These are phyloP conservation scores for Myxozyma vanderwaltii DNA, from an alignment of 805 yeast species.

Conservation along the genomic window DNA sequence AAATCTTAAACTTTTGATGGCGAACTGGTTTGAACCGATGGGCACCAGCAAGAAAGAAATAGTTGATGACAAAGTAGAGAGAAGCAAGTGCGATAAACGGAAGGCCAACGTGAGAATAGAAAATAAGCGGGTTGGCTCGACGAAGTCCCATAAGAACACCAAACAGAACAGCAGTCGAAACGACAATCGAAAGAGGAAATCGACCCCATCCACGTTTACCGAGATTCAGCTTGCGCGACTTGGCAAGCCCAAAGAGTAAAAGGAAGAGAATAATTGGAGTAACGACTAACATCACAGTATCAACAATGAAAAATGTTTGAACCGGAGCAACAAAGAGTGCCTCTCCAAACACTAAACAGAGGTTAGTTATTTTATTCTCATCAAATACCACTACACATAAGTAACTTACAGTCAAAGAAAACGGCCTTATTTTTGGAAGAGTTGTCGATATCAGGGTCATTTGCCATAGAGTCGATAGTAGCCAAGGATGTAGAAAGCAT, in stretches of 20 bases:
- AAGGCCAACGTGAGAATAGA: constrained; percentile 54
- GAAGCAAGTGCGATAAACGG: constrained; percentile 55
- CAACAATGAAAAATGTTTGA: constrained; percentile 50
- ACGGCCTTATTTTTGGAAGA: constrained; percentile 48
- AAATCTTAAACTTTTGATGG: constrained; percentile 60
- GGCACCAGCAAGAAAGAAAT: constrained; percentile 54
- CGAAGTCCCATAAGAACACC: constrained; percentile 48
- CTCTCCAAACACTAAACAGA: constrained; percentile 27
- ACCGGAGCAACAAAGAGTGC: constrained; percentile 34
- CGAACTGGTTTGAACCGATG: constrained; percentile 50
- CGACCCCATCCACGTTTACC: constrained; percentile 53
- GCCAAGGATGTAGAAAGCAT: constrained; percentile 77
- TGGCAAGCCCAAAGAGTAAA: constrained; percentile 44
- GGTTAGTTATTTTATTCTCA: background rate
- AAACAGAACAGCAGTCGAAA: constrained; percentile 48
- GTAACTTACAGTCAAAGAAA: constrained; percentile 53
- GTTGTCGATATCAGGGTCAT: constrained; percentile 44
- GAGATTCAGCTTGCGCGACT: constrained; percentile 36
- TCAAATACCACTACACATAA: background rate
- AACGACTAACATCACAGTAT: constrained; percentile 54
- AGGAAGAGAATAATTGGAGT: constrained; percentile 58
- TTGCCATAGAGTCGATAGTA: constrained; percentile 52
- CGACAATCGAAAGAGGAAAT: constrained; percentile 58
- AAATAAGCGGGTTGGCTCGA: constrained; percentile 50
- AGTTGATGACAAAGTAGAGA: constrained; percentile 57